Evolutionary conservation across 805 yeast species (phyloP).

Genomic region (Yarrowia sp.): DNA sequence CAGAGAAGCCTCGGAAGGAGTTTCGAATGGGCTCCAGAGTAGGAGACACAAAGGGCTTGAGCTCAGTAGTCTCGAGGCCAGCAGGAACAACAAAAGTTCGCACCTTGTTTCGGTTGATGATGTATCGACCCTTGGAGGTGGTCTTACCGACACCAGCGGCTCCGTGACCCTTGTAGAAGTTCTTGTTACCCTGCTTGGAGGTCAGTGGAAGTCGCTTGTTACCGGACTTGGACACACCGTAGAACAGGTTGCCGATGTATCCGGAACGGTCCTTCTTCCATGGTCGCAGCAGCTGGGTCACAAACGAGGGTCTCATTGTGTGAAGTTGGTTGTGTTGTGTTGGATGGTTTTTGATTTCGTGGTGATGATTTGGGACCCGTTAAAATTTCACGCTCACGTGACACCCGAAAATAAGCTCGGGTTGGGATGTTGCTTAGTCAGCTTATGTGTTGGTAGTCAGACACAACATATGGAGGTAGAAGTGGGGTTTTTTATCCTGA

Average conservation of each 20-base stretch:
- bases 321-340: conserved; percentile 11
- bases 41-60: conserved; percentile 81
- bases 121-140: conserved; percentile 75
- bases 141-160: conserved; percentile 90
- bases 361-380: conserved; percentile 17
- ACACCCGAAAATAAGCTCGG: not conserved
- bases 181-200: conserved; percentile 93
- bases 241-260: conserved; percentile 62
- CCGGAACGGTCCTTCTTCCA: conserved; percentile 90
- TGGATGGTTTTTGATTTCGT: conserved; percentile 8
- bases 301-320: conserved; percentile 50
- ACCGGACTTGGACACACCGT: conserved; percentile 79
- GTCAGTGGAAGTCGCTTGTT: conserved; percentile 81
- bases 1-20: conserved; percentile 74
- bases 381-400: conserved; percentile 32
- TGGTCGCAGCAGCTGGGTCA: conserved; percentile 71
- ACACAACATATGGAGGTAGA: no score
- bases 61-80: conserved; percentile 48
- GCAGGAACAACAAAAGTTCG: conserved; percentile 88
- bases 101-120: conserved; percentile 82
- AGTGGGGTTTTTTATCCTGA: no score
- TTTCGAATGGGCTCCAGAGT: conserved; percentile 74
- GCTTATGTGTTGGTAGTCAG: not conserved
- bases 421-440: conserved; percentile 8
- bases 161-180: conserved; percentile 94